A percentile compares a stretch with the other conserved stretches of the same genome.
Evolutionary conservation across 352 stramenopile genomes (phyloP).

Genomic region (Elongisporangium prolatum): DNA sequence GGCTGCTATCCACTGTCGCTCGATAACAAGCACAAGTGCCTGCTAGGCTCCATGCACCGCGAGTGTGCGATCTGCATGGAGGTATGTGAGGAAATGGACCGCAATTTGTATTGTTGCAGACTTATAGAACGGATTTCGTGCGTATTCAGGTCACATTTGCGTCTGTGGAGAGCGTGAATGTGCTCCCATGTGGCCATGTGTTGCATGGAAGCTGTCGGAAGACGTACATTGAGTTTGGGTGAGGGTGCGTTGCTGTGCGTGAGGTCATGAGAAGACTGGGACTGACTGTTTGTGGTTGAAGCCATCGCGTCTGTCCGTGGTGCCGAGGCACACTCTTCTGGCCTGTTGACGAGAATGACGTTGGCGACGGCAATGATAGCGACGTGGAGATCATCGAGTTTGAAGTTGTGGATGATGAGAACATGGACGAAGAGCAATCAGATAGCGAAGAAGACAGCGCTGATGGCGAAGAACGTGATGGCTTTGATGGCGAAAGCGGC

Average conservation of each 20-base stretch:
- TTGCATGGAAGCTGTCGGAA: conserved; percentile 67
- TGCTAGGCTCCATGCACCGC: conserved; percentile 75
- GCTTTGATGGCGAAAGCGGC: conserved; percentile 16
- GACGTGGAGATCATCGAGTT: conserved; percentile 9
- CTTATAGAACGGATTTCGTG: not conserved
- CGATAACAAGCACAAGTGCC: conserved; percentile 69
- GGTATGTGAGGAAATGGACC: conserved; percentile 21
- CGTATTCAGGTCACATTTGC: conserved; percentile 53
- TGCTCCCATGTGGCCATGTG: conserved; percentile 73
- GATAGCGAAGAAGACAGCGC: conserved; percentile 9
- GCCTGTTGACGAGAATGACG: conserved; percentile 23
- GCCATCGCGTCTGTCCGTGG: conserved; percentile 54
- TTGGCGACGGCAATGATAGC: conserved; percentile 9
- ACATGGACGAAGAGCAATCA: conserved; percentile 8
- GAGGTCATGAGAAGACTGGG: not conserved
- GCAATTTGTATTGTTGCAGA: not conserved
- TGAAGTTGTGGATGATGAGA: conserved; percentile 7
- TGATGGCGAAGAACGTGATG: conserved; percentile 12
- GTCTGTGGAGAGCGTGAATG: conserved; percentile 63
- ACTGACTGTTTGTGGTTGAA: conserved; percentile 11
- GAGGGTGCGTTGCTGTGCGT: conserved; percentile 7
- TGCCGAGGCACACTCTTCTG: conserved; percentile 51
- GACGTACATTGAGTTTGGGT: conserved; percentile 33
- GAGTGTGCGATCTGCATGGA: conserved; percentile 82
- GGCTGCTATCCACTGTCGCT: conserved; percentile 74